Percentiles rank a stretch among this genome's conserved stretches.
Evolutionary conservation across 2,329 filamentous ascomycete species (phyloP).

Genomic region (Ascosphaera apis): DNA sequence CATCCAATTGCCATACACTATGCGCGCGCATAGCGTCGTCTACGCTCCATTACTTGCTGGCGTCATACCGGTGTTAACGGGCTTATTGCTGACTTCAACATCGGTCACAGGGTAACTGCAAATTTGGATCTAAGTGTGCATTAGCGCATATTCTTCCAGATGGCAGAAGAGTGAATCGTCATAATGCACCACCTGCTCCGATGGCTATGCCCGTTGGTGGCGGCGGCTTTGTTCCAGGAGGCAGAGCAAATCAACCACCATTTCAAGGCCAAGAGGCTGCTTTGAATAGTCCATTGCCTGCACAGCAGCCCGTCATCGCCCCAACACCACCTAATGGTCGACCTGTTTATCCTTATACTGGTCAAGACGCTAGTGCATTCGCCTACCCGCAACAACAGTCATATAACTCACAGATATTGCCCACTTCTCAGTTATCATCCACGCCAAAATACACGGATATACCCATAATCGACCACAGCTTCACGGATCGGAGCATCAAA

Average conservation of each 20-base stretch:
- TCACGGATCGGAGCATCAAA: conserved; percentile 34
- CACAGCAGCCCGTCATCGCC: conserved; percentile 32
- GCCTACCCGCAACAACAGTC: too few relatives aligned
- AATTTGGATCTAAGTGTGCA: conserved; percentile 94
- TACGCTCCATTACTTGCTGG: neutral
- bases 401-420: too few relatives aligned
- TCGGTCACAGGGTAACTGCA: conserved; percentile 79
- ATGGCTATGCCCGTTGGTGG: conserved; percentile 25
- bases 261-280: conserved; percentile 45
- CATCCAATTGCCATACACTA: neutral
- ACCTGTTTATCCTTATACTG: conserved; percentile 18
- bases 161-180: conserved; percentile 69
- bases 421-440: too few relatives aligned
- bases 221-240: conserved; percentile 38
- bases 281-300: conserved; percentile 49
- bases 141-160: conserved; percentile 90
- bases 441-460: conserved; percentile 29
- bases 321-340: conserved; percentile 26
- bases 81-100: too few relatives aligned
- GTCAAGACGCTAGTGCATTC: conserved; percentile 23
- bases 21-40: neutral
- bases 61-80: neutral
- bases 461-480: conserved; percentile 33
- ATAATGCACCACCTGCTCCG: too few relatives aligned
- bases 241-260: conserved; percentile 41